phyloP scores from a whole-genome alignment of 352 stramenopile species.

The Saprolegnia parasitica region DNA sequence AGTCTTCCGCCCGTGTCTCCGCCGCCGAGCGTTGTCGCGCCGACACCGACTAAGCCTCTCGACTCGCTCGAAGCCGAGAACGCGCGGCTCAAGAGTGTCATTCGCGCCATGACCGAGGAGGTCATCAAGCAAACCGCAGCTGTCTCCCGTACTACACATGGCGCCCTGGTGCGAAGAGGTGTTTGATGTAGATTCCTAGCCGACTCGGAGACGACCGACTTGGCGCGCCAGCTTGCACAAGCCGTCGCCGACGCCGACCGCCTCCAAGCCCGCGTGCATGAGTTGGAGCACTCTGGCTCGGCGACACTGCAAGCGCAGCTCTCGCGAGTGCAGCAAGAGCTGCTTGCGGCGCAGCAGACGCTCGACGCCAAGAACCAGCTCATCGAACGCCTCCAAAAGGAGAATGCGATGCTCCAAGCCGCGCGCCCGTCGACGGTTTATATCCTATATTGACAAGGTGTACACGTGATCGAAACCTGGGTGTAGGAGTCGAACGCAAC shows the following conservation, averaged over 20 bases:
- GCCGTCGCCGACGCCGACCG: no score
- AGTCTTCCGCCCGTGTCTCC: neutral
- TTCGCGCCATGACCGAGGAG: constrained; percentile 68
- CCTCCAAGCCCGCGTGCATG: neutral
- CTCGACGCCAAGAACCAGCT: constrained; percentile 25
- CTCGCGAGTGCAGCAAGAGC: neutral
- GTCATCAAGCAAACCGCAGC: constrained; percentile 40
- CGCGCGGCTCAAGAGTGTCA: constrained; percentile 56
- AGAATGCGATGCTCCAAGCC: constrained; percentile 42
- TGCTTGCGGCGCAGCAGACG: neutral
- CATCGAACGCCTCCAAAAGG: constrained; percentile 38
- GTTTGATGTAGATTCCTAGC: no score
- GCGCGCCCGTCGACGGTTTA: constrained; percentile 36
- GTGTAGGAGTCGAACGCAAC: constrained; percentile 33
- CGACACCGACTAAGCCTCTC: neutral
- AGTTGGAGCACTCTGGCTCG: neutral
- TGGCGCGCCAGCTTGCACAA: no score
- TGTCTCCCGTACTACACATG: neutral
- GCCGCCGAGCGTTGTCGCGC: neutral
- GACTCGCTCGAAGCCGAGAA: constrained; percentile 51
- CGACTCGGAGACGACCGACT: no score
- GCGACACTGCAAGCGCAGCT: neutral
- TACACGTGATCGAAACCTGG: no score
- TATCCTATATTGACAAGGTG: no score
- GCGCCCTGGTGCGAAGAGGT: no score